Evolutionary conservation across 2,329 filamentous ascomycete genomes (phyloP).

Genomic region (Huntiella savannae): DNA sequence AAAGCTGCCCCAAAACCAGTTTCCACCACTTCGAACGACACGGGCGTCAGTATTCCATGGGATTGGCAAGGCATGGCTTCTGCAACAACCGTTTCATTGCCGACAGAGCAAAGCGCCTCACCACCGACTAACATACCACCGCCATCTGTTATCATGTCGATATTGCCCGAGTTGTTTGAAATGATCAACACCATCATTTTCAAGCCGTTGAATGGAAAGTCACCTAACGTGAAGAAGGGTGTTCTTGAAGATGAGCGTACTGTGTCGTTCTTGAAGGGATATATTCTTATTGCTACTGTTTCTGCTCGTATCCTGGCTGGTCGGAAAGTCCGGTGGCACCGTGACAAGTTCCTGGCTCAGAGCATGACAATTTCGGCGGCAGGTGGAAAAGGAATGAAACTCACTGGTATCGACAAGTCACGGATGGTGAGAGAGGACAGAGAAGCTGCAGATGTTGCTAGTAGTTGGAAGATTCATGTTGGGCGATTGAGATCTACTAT

Average conservation of each 20-base stretch:
- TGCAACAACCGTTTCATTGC: neutral
- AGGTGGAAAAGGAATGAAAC: constrained; percentile 73
- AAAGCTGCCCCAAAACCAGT: neutral
- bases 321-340: constrained; percentile 73
- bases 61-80: neutral
- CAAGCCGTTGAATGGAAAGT: constrained; percentile 41
- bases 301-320: constrained; percentile 69
- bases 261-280: constrained; percentile 42
- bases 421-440: constrained; percentile 71
- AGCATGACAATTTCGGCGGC: constrained; percentile 72
- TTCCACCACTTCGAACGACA: neutral
- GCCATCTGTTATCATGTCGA: constrained; percentile 59
- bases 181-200: constrained; percentile 46
- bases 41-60: neutral
- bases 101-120: constrained; percentile 14
- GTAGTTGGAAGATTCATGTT: constrained; percentile 55
- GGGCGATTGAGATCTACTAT: constrained; percentile 56
- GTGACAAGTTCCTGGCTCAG: constrained; percentile 67
- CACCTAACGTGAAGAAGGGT: constrained; percentile 37
- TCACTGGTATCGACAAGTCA: constrained; percentile 65
- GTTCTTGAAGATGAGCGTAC: constrained; percentile 45
- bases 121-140: constrained; percentile 80
- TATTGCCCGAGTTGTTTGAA: constrained; percentile 54
- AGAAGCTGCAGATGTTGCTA: constrained; percentile 60
- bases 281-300: constrained; percentile 44